phyloP scores from a whole-genome alignment of 257 asterid species.

The Plantago elongata region DNA sequence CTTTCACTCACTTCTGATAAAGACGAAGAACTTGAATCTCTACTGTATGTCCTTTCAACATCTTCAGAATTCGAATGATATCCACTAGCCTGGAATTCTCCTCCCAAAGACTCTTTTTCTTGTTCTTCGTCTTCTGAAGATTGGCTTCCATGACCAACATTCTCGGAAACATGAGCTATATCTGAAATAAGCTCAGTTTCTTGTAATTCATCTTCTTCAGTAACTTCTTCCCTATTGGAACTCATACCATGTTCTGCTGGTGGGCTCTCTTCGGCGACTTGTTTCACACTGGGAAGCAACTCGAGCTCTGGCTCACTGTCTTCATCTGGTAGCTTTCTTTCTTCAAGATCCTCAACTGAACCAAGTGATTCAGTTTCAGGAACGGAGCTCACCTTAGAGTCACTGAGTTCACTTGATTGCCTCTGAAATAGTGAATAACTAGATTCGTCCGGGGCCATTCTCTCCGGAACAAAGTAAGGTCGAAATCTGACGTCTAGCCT shows the following conservation, averaged over 20 bases:
- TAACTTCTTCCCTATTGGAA: slow-evolving; percentile 17
- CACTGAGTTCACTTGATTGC: slow-evolving; percentile 74
- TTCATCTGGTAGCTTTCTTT: slow-evolving; percentile 36
- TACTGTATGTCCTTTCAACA: slow-evolving; percentile 23
- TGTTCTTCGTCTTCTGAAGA: slow-evolving; percentile 49
- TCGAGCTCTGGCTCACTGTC: slow-evolving; percentile 26
- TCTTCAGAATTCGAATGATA: slow-evolving; percentile 5
- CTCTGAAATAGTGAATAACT: slow-evolving; percentile 54
- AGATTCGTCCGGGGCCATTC: slow-evolving; percentile 45
- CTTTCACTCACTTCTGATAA: slow-evolving; percentile 56
- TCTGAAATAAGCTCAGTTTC: slow-evolving; percentile 31
- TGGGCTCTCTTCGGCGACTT: slow-evolving; percentile 20
- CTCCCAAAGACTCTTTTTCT: slow-evolving; percentile 16
- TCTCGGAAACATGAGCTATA: slow-evolving; percentile 43
- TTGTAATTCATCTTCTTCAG: slow-evolving; percentile 26
- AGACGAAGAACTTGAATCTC: slow-evolving; percentile 62
- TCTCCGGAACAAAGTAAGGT: slow-evolving; percentile 65
- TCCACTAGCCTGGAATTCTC: too few species aligned
- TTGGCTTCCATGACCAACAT: slow-evolving; percentile 64
- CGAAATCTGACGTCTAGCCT: slow-evolving; percentile 50
- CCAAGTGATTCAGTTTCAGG: slow-evolving; percentile 66
- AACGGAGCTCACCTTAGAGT: slow-evolving; percentile 70
- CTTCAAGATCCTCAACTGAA: slow-evolving; percentile 60
- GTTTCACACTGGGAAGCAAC: slow-evolving; percentile 13
- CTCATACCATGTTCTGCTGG: slow-evolving; percentile 18